Base-by-base conservation (phyloP, 2,329 filamentous ascomycete species). In the Colletotrichum sansevieriae region DNA sequence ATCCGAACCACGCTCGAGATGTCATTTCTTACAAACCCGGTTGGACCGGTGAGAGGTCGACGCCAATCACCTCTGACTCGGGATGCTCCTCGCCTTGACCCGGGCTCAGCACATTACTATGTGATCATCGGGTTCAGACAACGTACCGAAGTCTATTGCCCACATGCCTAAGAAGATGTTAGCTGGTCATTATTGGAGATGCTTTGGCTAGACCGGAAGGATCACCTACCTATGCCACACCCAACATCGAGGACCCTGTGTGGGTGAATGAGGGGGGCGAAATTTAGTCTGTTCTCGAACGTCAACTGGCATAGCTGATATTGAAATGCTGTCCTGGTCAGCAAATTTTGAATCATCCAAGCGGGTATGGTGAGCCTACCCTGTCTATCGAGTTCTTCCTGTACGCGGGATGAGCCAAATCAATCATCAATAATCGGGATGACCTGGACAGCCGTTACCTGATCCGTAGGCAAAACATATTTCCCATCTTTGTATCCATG, bases 31-130 rank as follows among this genome's bases (percentile, higher is more conserved):
- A 71, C 69, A 70, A 71, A 33, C 69, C 69, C 11, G 69, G 84
- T 72, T 87, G 84, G 46, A 84, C 82, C 10, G 83, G 83, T 63
- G 79, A 83, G 7, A 87, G 78, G 70, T 87, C 85, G 1, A 78
- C 82, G 18, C 83, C 83, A 3, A 79, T 76, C 4, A 85, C 82
- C 39, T 77, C 72, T 20, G 73, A 74, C 47, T 77, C 75, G 0
- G 82, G 82, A 65, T 79, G 78, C 66, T 81, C 75, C 63, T 82
- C 78, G 20, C 82, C 82, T 78, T 62, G 63, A 7, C 70, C 72
- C 25, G 9, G 37, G 33, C 22, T 72, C 4, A 64, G 54, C 22
- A n/a, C 2, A 15, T 18, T 11, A 18, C 29, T 44, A 11, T 10
- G 37, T 20, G 51, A 33, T 22, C 20, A 60, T 13, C 18, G 15